Evolutionary conservation across 257 asterid genomes (phyloP), one percentile per base, ranked within the genome.

Genomic region (Salvia hispanica): DNA sequence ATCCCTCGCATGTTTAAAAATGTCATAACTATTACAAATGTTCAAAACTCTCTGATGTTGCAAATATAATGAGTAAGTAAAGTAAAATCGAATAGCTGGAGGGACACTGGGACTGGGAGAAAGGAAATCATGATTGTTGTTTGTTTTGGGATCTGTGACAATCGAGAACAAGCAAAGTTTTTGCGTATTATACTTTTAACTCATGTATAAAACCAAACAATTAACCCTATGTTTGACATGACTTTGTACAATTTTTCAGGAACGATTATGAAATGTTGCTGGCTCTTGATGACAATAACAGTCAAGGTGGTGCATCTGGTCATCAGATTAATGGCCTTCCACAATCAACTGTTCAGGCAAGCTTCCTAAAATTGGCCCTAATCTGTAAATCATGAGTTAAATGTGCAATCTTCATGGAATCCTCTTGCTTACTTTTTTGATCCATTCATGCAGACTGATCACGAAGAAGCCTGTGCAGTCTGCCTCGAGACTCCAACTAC

Each of bases 271-370:
- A 93, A 74, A 85, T 85, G 95, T 72, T 93, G 56, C 74, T 93
- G 86, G 85, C 97, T 55, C 98, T 93, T 53, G 98, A 93, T 72
- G 98, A 93, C 62, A 84, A 90, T 75, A 88, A 77, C 70, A 83
- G 82, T 78, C 84, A 81, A 31, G 78, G 84, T 9, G 98, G 98
- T 63, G 90, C 95, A 65, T 81, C 95, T 64, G 44, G n/a, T 71
- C 77, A 54, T 73, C 88, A 62, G 77, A 88, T 93, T 58, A 85
- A 88, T 67, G 82, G 91, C 72, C 90, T 93, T 79, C 97, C 98
- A 15, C 86, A 85, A 72, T 85, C 98, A 58, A 85, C 85, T 18
- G 88, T 90, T 64, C 97, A 88, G 93, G 98, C 88, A 76, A 76
- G 66, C 28, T 9, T 58, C 45, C 66, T n/a, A 18, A 34, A 63